A percentile compares a stretch with the other conserved stretches of the same genome.
Evolutionary conservation across 768 basidiomycete genomes (phyloP).

Genomic region (Lactarius quietus): DNA sequence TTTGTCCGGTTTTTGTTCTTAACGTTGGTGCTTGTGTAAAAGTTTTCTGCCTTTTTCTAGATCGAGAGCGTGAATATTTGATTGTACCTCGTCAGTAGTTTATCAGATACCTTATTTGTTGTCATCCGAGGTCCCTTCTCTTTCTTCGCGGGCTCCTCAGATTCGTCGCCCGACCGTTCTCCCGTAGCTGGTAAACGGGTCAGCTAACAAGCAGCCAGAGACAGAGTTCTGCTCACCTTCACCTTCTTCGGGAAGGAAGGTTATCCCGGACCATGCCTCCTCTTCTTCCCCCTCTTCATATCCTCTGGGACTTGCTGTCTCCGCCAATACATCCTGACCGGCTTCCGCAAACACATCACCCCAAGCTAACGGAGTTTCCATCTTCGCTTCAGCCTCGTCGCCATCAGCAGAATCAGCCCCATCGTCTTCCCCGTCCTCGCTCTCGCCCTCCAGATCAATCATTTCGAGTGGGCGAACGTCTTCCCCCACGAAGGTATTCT

Average conservation of each 20-base stretch:
- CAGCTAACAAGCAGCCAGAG: conserved; percentile 6
- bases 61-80: neutral
- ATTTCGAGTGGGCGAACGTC: conserved; percentile 69
- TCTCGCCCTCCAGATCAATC: conserved; percentile 34
- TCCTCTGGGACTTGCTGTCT: conserved; percentile 27
- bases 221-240: conserved; percentile 15
- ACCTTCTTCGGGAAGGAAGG: conserved; percentile 20
- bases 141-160: conserved; percentile 34
- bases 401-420: conserved; percentile 39
- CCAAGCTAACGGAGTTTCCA: conserved; percentile 64
- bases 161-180: conserved; percentile 35
- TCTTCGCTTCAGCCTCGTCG: conserved; percentile 36
- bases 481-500: conserved; percentile 81
- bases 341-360: conserved; percentile 77
- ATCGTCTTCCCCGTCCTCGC: conserved; percentile 39
- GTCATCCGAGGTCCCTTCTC: conserved; percentile 73
- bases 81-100: too few relatives aligned
- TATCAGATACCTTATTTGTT: conserved; percentile 73
- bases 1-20: conserved; percentile 82
- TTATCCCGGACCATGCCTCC: conserved; percentile 26
- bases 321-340: conserved; percentile 14
- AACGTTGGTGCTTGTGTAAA: conserved; percentile 79
- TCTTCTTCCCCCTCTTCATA: conserved; percentile 32
- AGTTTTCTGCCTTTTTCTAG: conserved; percentile 88
- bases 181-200: conserved; percentile 30